These are phyloP conservation scores for Gilbertella persicaria DNA, from an alignment of 371 early-diverging fungal genomes.

Conservation along the genomic window DNA sequence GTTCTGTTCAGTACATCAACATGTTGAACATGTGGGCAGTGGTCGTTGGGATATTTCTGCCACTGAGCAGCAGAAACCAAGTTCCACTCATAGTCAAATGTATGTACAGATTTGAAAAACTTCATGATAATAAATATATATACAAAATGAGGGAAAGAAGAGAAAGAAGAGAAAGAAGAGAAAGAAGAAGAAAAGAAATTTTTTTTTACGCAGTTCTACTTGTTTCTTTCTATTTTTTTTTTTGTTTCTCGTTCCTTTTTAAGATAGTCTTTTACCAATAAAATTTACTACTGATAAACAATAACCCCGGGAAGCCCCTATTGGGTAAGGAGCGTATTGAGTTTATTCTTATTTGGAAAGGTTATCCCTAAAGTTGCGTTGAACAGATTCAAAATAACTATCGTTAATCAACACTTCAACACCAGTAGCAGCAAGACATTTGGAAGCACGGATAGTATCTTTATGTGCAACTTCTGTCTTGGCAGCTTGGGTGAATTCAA, in stretches of 20 bases:
- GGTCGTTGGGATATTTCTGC: conserved; percentile 96
- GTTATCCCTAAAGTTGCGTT: conserved; percentile 18
- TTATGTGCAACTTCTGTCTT: conserved; percentile 61
- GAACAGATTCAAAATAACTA: conserved; percentile 18
- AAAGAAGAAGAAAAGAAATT: conserved; percentile 3
- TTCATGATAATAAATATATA: conserved; percentile 56
- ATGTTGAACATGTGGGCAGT: conserved; percentile 86
- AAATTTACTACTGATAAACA: too few relatives aligned
- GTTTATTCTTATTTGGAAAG: not conserved
- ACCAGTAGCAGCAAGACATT: conserved; percentile 28
- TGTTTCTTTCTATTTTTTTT: too few relatives aligned
- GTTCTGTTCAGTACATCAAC: conserved; percentile 85
- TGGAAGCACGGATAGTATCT: conserved; percentile 47
- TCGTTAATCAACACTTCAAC: conserved; percentile 25
- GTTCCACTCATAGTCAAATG: conserved; percentile 79
- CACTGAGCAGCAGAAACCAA: conserved; percentile 91
- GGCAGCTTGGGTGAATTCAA: conserved; percentile 64
- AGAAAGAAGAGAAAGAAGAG: not conserved
- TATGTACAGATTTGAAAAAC: conserved; percentile 72
- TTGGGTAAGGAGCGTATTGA: not conserved
- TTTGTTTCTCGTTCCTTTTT: too few relatives aligned
- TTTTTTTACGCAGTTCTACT: too few relatives aligned
- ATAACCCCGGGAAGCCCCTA: too few relatives aligned
- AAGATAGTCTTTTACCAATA: too few relatives aligned
- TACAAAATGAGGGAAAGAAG: not conserved